Base-by-base conservation (phyloP, 176 grass and related monocot species). In the Saccharum officinarum region DNA sequence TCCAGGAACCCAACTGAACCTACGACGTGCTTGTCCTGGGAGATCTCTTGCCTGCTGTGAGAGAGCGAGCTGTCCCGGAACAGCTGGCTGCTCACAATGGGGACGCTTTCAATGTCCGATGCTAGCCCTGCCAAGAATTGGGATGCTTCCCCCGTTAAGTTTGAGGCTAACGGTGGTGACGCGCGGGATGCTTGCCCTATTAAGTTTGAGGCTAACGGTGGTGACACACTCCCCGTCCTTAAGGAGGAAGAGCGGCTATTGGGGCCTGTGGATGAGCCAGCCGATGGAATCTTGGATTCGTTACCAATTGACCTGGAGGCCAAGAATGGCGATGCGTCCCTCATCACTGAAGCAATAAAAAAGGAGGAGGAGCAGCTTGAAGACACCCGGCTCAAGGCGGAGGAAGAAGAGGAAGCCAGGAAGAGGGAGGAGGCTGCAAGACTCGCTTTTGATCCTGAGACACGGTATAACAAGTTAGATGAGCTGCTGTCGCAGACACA, bases 401-500 rank as follows among this genome's bases (percentile, higher is more conserved):
- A 89, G 22, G 88, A 90, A 10, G 83, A 89, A 14, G 87, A 89
- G 81, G 83, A 87, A 40, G 76, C 80, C 59, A 84, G 52, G 5
- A 89, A 88, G 25, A 92, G 72, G 60, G 85, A 84, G 16, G 88
- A 88, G 73, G 86, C 55, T 14, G 30, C 83, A 0, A 77, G 16
- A 3, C 41, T 84, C 67, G 80, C 76, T n/a, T 25, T 86, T 25
- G 90, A 91, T 80, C 86, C 90, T 0, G 82, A 95, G 14, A 34
- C 86, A 25, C 76, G 81, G 45, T 99, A 96, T 69, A 94, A 20
- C 86, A 99, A 99, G 79, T 60, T 99, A 45, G 97, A 99, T 36
- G 97, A 94, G 59, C 80, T 99, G 71, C 84, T 99, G 16, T 88
- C 97, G 2, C 92, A 96, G 83, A 94, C 97, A 12, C 91, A 99